Percentiles rank a stretch among this genome's conserved stretches.
Conservation (phyloP, 2,329 filamentous ascomycete genomes). For the Sphaerostilbella broomeana region DNA sequence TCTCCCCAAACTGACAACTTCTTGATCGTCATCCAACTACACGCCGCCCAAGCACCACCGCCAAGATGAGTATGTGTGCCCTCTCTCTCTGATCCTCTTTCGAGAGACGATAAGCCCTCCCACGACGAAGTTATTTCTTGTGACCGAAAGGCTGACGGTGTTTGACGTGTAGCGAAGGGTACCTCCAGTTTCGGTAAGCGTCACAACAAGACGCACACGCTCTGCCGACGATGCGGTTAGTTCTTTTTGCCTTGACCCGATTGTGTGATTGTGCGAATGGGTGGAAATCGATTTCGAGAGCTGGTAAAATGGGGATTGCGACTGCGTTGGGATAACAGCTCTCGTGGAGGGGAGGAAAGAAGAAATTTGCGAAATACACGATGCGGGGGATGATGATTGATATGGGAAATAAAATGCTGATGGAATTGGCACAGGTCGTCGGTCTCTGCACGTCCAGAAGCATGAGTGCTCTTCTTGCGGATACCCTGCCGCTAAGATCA, state of each 20-base stretch:
- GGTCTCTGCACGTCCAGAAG: slow-evolving; percentile 99
- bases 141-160: slow-evolving; percentile 18
- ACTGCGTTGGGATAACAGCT: too few relatives aligned
- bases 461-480: slow-evolving; percentile 92
- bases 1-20: slow-evolving; percentile 29
- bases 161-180: slow-evolving; percentile 45
- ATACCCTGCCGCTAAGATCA: slow-evolving; percentile 93
- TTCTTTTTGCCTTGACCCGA: slow-evolving; percentile 31
- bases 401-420: slow-evolving; percentile 20
- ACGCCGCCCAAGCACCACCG: slow-evolving; percentile 37
- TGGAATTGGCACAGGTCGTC: slow-evolving; percentile 58
- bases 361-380: slow-evolving; percentile 3
- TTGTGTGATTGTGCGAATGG: slow-evolving; percentile 10
- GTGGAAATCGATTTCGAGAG: slow-evolving; percentile 10
- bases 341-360: background rate
- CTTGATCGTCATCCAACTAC: slow-evolving; percentile 33
- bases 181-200: slow-evolving; percentile 55
- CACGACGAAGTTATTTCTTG: background rate
- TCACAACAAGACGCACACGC: slow-evolving; percentile 97
- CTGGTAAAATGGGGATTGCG: too few relatives aligned
- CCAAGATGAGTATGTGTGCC: slow-evolving; percentile 51
- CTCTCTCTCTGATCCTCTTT: slow-evolving; percentile 1
- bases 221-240: slow-evolving; percentile 98
- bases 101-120: slow-evolving; percentile 8
- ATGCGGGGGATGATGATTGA: slow-evolving; percentile 1